Evolutionary conservation across 768 basidiomycete genomes (phyloP).

Genomic region (Phlegmacium glaucopus): DNA sequence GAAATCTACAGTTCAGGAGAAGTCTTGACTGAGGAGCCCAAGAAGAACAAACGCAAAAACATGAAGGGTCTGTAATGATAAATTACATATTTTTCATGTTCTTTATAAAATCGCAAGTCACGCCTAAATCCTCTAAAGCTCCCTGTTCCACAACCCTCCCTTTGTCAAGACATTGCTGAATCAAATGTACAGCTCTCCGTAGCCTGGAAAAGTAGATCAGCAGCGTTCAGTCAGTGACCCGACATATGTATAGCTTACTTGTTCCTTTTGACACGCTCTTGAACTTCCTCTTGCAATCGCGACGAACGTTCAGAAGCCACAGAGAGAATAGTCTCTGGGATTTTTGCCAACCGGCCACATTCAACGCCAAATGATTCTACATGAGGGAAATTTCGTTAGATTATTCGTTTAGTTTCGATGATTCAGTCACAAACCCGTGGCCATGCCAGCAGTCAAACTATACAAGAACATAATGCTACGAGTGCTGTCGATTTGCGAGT

Average conservation of each 20-base stretch:
- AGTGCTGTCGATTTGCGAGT: constrained; percentile 64
- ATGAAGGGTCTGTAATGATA: constrained; percentile 34
- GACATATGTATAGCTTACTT: constrained; percentile 35
- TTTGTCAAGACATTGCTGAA: constrained; percentile 22
- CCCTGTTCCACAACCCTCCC: constrained; percentile 13
- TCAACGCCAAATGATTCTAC: constrained; percentile 87
- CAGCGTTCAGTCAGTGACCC: constrained; percentile 1
- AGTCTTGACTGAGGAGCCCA: constrained; percentile 5
- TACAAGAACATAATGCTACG: constrained; percentile 89
- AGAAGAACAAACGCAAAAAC: constrained; percentile 37
- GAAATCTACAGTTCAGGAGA: constrained; percentile 22
- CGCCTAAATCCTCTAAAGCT: constrained; percentile 25
- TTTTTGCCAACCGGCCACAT: constrained; percentile 83
- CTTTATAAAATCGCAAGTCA: constrained; percentile 20
- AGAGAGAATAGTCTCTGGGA: constrained; percentile 68
- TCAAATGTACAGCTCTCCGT: constrained; percentile 22
- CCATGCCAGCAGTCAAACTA: constrained; percentile 65
- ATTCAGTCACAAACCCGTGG: constrained; percentile 38
- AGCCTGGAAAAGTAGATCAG: constrained; percentile 9
- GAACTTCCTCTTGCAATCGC: constrained; percentile 51
- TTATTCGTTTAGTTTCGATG: neutral
- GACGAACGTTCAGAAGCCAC: constrained; percentile 55
- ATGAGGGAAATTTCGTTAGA: neutral
- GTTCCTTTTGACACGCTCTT: constrained; percentile 45
- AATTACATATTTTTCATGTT: constrained; percentile 11